phyloP scores from a whole-genome alignment of 805 yeast genomes.

The Kodamaea leandrae region DNA sequence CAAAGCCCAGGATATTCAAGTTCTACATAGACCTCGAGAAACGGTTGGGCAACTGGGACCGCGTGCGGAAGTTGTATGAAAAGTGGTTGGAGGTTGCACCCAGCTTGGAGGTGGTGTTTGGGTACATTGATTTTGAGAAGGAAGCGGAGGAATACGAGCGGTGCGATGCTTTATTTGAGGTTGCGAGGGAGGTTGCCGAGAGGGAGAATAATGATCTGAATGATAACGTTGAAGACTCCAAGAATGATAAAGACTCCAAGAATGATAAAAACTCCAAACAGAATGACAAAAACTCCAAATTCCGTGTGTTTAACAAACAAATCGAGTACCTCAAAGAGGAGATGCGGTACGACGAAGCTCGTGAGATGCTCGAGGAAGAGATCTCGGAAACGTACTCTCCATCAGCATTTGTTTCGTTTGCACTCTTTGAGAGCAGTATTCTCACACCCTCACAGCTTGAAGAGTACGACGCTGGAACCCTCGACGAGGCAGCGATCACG shows the following conservation, averaged over 20 bases:
- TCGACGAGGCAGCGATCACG: slow-evolving; percentile 45
- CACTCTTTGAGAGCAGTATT: slow-evolving; percentile 66
- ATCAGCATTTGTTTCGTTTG: slow-evolving; percentile 60
- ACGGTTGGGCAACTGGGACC: slow-evolving; percentile 70
- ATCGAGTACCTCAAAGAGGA: slow-evolving; percentile 64
- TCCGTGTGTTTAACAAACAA: slow-evolving; percentile 26
- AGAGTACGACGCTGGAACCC: slow-evolving; percentile 30
- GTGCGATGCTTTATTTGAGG: slow-evolving; percentile 57
- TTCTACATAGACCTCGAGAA: slow-evolving; percentile 69
- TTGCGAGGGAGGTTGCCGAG: slow-evolving; percentile 39
- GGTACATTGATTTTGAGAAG: slow-evolving; percentile 67
- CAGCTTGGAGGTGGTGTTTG: slow-evolving; percentile 46
- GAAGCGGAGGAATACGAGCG: slow-evolving; percentile 67
- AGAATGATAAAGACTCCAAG: neutral
- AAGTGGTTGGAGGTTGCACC: slow-evolving; percentile 50
- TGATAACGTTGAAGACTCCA: neutral
- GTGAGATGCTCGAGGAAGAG: slow-evolving; percentile 46
- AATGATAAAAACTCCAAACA: neutral
- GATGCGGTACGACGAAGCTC: slow-evolving; percentile 53
- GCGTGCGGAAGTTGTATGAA: slow-evolving; percentile 72
- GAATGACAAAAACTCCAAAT: neutral
- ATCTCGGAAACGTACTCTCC: slow-evolving; percentile 31
- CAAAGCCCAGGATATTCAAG: slow-evolving; percentile 56
- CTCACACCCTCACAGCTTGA: slow-evolving; percentile 51
- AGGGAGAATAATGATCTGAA: neutral